Evolutionary conservation across 2,329 filamentous ascomycete species (phyloP).

Genomic region (Clonostachys solani): DNA sequence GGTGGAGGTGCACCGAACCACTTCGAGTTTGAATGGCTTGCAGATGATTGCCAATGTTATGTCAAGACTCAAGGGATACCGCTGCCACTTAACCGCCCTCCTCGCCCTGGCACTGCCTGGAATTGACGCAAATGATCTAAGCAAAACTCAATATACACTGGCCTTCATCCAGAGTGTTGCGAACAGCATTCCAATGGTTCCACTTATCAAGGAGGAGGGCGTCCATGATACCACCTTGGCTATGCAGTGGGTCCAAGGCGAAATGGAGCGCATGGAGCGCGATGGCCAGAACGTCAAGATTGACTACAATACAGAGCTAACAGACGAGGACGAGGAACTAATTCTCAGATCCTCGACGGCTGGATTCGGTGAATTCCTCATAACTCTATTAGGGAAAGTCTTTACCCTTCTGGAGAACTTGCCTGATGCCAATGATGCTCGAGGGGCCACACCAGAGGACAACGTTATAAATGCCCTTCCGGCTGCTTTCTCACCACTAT

Average conservation of each 20-base stretch:
- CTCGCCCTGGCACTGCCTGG: slow-evolving; percentile 90
- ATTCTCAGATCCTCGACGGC: slow-evolving; percentile 93
- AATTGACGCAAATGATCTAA: slow-evolving; percentile 95
- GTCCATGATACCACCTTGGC: slow-evolving; percentile 73
- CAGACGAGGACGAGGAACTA: slow-evolving; percentile 79
- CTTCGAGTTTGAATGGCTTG: slow-evolving; percentile 85
- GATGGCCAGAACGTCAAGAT: slow-evolving; percentile 83
- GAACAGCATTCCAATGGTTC: slow-evolving; percentile 90
- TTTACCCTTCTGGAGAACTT: slow-evolving; percentile 95
- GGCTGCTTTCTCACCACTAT: slow-evolving; percentile 83
- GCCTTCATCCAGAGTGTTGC: slow-evolving; percentile 94
- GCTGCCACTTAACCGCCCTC: slow-evolving; percentile 91
- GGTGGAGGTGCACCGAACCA: slow-evolving; percentile 94
- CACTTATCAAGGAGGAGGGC: slow-evolving; percentile 57
- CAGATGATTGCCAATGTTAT: slow-evolving; percentile 92
- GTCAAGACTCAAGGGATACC: slow-evolving; percentile 89
- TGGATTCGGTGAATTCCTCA: slow-evolving; percentile 87
- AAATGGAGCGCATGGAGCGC: slow-evolving; percentile 90
- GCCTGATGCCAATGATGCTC: slow-evolving; percentile 82
- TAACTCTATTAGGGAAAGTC: slow-evolving; percentile 86
- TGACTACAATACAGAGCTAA: slow-evolving; percentile 78
- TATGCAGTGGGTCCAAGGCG: slow-evolving; percentile 87
- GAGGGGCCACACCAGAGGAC: slow-evolving; percentile 90
- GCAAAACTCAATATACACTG: slow-evolving; percentile 91
- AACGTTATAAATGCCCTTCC: slow-evolving; percentile 95